Evolutionary conservation across 1,284 basidiomycete species (phyloP), one percentile per base, ranked within the genome.

Genomic region (Athelia sp.): DNA sequence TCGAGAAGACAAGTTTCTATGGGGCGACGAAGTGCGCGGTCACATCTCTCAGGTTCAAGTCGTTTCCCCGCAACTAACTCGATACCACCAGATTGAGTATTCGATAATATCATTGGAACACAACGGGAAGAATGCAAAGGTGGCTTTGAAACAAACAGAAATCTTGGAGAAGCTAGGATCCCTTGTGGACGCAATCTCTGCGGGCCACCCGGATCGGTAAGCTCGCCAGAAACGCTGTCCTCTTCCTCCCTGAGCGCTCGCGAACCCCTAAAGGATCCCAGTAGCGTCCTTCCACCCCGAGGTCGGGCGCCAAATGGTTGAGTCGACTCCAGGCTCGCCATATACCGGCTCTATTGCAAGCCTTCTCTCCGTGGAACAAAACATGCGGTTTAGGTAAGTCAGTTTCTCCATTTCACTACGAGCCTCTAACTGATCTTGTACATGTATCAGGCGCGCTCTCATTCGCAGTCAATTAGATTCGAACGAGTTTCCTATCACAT

Each of bases 251-350:
- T 29, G 6, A 4, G 6, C 26, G 26, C 26, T 29, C 26, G 43
- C 52, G 49, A 50, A 51, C 52, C 34, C 40, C 42, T 40, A 44
- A 59, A 94, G 90, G 44, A 73, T 81, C 31, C 76, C 82, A 18
- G 79, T 93, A 22, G 94, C 95, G 2, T 91, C 87, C n/a, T 99
- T 97, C 65, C 97, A 99, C 65, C 96, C 96, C 14, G 97, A 99
- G 68, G 99, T 96, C 71, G 97, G 96, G 45, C 82, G 95, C 36
- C 99, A 93, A 74, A 99, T 99, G 97, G 78, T 99, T 50, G 97
- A 99, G 69, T 94, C 93, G 6, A 99, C 96, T 0, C 97, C 97
- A 0, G 97, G 97, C 2, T 81, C 82, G 38, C 97, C 97, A 1
- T 99, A 98, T 70, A 89, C 91, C 4, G 93, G 91, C 15, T 87